phyloP scores from a whole-genome alignment of 1,284 basidiomycete genomes.

The Ustilago vetiveriae region DNA sequence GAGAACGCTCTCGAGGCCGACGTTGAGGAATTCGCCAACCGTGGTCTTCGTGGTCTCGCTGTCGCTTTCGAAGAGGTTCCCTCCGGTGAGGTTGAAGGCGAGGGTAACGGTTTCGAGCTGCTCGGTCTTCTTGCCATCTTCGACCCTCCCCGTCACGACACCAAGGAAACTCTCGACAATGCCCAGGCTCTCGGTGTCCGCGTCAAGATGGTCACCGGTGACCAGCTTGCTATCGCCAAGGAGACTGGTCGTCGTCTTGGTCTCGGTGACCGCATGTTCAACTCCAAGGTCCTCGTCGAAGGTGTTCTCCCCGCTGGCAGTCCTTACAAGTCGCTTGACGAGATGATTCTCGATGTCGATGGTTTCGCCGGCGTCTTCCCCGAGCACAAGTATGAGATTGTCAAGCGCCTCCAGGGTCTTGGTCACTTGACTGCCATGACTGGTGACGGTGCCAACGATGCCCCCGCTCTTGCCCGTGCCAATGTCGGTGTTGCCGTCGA shows the following conservation, averaged over 20 bases:
- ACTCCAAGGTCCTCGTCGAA: constrained; percentile 91
- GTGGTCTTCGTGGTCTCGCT: constrained; percentile 97
- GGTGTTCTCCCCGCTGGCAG: constrained; percentile 79
- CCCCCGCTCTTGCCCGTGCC: constrained; percentile 80
- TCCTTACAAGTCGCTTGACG: constrained; percentile 80
- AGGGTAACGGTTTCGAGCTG: constrained; percentile 95
- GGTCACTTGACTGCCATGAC: constrained; percentile 72
- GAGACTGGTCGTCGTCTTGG: constrained; percentile 98
- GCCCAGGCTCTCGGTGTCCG: constrained; percentile 93
- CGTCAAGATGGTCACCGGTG: constrained; percentile 99
- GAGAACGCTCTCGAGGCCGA: constrained; percentile 92
- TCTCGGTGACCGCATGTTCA: constrained; percentile 95
- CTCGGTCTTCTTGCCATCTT: constrained; percentile 97
- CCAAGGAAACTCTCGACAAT: constrained; percentile 98
- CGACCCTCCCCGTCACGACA: constrained; percentile 96
- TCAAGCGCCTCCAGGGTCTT: constrained; percentile 92
- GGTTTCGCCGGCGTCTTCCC: constrained; percentile 96
- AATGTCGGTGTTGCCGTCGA: constrained; percentile 98
- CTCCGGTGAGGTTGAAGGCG: constrained; percentile 75
- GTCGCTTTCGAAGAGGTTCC: constrained; percentile 94
- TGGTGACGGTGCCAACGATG: constrained; percentile 97
- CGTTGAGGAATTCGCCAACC: constrained; percentile 90
- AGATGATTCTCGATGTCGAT: constrained; percentile 87
- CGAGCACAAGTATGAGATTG: constrained; percentile 91
- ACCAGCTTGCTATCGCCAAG: constrained; percentile 98